Percentiles rank a stretch among this genome's conserved stretches.
These are phyloP conservation scores for Quercus berberidifolia DNA, from an alignment of 306 rosid species.

Conservation along the genomic window DNA sequence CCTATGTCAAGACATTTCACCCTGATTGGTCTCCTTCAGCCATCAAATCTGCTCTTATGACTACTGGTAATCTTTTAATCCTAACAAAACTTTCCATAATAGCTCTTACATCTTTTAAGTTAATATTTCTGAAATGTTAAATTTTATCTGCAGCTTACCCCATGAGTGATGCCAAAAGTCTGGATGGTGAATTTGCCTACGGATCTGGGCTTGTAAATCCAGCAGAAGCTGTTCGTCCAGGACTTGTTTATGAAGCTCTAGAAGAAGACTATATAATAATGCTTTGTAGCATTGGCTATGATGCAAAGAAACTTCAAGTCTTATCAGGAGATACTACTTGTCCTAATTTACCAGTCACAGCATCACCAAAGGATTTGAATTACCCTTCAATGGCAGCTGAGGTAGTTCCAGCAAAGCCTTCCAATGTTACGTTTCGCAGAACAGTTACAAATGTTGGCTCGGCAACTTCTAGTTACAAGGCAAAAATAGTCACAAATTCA, in stretches of 20 bases:
- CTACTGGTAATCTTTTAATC: neutral
- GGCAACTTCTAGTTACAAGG: slow-evolving; percentile 18
- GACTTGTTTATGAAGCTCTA: slow-evolving; percentile 35
- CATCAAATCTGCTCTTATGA: slow-evolving; percentile 30
- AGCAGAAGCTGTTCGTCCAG: slow-evolving; percentile 6
- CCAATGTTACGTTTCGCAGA: slow-evolving; percentile 9
- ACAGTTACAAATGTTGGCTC: slow-evolving; percentile 30
- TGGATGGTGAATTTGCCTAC: neutral
- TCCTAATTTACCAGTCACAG: too few relatives aligned
- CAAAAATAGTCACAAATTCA: neutral
- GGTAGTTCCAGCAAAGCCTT: neutral
- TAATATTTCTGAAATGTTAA: neutral
- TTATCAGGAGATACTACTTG: neutral
- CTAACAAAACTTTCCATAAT: too few relatives aligned
- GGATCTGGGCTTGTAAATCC: slow-evolving; percentile 32
- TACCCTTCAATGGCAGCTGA: slow-evolving; percentile 27
- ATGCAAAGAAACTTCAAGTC: neutral
- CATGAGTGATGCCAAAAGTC: neutral
- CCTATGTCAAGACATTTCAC: slow-evolving; percentile 25
- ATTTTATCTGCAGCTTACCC: slow-evolving; percentile 14
- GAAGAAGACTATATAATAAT: slow-evolving; percentile 25
- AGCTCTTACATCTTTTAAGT: too few relatives aligned
- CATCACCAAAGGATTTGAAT: slow-evolving; percentile 22
- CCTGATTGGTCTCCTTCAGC: slow-evolving; percentile 26
- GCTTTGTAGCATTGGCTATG: slow-evolving; percentile 3